A percentile compares a stretch with the other conserved stretches of the same genome.
phyloP scores from a whole-genome alignment of 2,329 filamentous ascomycete genomes.

The Cladosporium sp. region DNA sequence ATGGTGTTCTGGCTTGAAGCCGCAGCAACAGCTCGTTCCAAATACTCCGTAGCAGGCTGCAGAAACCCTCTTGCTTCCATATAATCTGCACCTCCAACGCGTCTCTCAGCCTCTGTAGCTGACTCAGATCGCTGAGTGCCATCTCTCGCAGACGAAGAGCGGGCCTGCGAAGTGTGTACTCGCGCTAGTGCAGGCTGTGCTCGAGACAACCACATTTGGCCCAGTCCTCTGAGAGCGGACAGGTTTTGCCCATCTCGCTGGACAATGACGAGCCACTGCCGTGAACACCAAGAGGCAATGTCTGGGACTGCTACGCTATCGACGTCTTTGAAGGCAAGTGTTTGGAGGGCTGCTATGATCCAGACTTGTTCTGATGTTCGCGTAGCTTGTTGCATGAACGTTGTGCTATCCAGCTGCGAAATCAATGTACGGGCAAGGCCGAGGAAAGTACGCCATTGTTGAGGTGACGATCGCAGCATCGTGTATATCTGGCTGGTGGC shows the following conservation, averaged over 20 bases:
- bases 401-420: constrained; percentile 35
- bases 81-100: constrained; percentile 41
- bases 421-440: constrained; percentile 37
- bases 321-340: constrained; percentile 47
- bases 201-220: constrained; percentile 48
- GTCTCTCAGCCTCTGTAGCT: constrained; percentile 34
- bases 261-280: constrained; percentile 44
- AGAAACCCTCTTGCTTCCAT: constrained; percentile 50
- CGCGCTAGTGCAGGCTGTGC: constrained; percentile 47
- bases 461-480: constrained; percentile 31
- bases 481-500: constrained; percentile 31
- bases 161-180: constrained; percentile 44
- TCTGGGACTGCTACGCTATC: constrained; percentile 44
- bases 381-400: constrained; percentile 34
- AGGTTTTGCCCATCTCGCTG: constrained; percentile 43
- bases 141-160: constrained; percentile 35
- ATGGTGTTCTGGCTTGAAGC: constrained; percentile 37
- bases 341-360: constrained; percentile 45
- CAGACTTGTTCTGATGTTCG: constrained; percentile 38
- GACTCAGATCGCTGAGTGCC: constrained; percentile 27
- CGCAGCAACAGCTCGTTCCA: constrained; percentile 43
- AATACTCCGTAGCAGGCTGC: constrained; percentile 50
- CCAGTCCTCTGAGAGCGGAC: constrained; percentile 44
- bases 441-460: constrained; percentile 23
- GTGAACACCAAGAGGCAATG: constrained; percentile 48